Evolutionary conservation across 306 rosid genomes (phyloP).

Genomic region (Spatholobus suberectus): DNA sequence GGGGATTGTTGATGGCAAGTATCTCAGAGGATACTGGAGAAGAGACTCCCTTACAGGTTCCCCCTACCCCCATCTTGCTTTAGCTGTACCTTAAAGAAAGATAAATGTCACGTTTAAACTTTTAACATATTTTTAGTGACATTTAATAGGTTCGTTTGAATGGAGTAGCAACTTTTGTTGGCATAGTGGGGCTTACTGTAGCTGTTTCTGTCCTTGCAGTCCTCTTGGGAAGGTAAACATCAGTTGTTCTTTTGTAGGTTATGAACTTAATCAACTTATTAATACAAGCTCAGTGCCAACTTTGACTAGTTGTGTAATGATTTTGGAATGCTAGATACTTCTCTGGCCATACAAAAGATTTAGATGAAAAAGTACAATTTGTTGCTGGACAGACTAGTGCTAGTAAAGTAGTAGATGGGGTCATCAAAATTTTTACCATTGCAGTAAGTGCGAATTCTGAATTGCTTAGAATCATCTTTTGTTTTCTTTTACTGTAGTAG

Average conservation of each 20-base stretch:
- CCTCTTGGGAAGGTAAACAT: slow-evolving; percentile 78
- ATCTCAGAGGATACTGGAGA: slow-evolving; percentile 96
- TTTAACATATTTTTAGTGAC: slow-evolving; percentile 39
- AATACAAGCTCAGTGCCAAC: slow-evolving; percentile 15
- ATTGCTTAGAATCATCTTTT: slow-evolving; percentile 7
- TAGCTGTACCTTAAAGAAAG: background rate
- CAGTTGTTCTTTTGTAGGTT: slow-evolving; percentile 21
- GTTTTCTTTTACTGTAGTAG: background rate
- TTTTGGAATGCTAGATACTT: slow-evolving; percentile 70
- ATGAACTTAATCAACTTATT: slow-evolving; percentile 17
- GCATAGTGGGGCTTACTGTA: slow-evolving; percentile 90
- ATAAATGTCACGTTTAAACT: slow-evolving; percentile 23
- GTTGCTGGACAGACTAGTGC: slow-evolving; percentile 57
- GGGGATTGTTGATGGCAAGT: slow-evolving; percentile 99
- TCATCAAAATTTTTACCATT: slow-evolving; percentile 82
- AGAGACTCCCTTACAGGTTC: slow-evolving; percentile 98
- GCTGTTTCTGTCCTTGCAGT: slow-evolving; percentile 82
- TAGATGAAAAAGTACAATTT: slow-evolving; percentile 59
- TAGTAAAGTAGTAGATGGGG: slow-evolving; percentile 64
- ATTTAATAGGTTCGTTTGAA: slow-evolving; percentile 89
- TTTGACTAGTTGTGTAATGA: background rate
- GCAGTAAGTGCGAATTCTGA: slow-evolving; percentile 73
- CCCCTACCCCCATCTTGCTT: slow-evolving; percentile 36
- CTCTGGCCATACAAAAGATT: slow-evolving; percentile 62
- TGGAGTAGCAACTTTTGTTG: slow-evolving; percentile 97